Conservation (phyloP, 768 basidiomycete genomes). For the Dioszegia hungarica region DNA sequence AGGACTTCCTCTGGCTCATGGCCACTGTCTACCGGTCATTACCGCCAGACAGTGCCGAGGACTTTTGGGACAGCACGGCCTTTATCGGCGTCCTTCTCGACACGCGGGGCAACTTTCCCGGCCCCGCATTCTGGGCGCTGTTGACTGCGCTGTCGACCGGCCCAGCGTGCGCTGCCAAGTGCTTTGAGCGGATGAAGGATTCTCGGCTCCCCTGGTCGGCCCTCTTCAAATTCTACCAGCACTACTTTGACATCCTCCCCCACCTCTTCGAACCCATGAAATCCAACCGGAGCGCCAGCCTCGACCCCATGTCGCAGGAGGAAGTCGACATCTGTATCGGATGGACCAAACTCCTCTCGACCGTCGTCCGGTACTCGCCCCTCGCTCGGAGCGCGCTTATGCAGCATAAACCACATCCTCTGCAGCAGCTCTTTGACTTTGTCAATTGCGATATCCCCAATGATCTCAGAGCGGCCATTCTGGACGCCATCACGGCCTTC, state of each 20-base stretch:
- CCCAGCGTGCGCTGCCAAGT: conserved; percentile 25
- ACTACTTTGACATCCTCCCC: conserved; percentile 34
- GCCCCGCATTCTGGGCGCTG: conserved; percentile 33
- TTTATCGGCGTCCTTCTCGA: conserved; percentile 34
- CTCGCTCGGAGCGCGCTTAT: conserved; percentile 29
- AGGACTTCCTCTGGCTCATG: conserved; percentile 32
- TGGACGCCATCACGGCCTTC: conserved; percentile 37
- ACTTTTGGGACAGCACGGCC: conserved; percentile 30
- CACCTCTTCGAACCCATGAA: conserved; percentile 34
- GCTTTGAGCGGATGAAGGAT: conserved; percentile 37
- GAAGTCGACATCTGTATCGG: conserved; percentile 30
- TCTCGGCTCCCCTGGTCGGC: conserved; percentile 25
- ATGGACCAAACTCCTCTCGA: conserved; percentile 33
- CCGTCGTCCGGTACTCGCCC: conserved; percentile 31
- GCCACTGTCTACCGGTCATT: conserved; percentile 29
- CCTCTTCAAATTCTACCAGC: conserved; percentile 38
- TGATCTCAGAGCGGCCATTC: conserved; percentile 28
- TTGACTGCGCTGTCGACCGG: conserved; percentile 33
- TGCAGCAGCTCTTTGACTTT: conserved; percentile 36
- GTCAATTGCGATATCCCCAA: conserved; percentile 38
- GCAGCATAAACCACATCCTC: conserved; percentile 31
- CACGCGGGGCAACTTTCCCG: conserved; percentile 20
- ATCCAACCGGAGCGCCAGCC: conserved; percentile 16
- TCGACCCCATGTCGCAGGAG: conserved; percentile 28
- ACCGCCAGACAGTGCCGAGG: conserved; percentile 32